Evolutionary conservation across 2,329 filamentous ascomycete genomes (phyloP).

Genomic region (Diaporthe sp.): DNA sequence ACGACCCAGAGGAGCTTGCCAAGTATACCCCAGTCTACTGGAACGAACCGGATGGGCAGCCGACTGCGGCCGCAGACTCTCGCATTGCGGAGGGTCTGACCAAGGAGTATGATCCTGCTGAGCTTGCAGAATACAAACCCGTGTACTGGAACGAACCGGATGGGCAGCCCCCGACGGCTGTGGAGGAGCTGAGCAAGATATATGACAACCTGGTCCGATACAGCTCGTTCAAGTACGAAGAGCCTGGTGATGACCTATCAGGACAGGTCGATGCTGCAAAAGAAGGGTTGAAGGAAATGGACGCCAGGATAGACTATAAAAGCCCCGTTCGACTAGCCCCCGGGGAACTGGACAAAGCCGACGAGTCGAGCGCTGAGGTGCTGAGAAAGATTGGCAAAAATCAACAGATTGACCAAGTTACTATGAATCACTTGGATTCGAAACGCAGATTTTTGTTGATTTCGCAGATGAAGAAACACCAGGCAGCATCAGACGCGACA

Average conservation of each 20-base stretch:
- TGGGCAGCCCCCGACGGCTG: conserved; percentile 15
- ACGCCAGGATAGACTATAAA: conserved; percentile 43
- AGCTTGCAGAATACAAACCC: conserved; percentile 52
- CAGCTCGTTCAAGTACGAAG: conserved; percentile 43
- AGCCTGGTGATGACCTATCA: conserved; percentile 45
- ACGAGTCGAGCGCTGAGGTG: conserved; percentile 43
- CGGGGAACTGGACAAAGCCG: conserved; percentile 36
- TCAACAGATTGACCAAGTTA: neutral
- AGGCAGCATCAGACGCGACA: conserved; percentile 43
- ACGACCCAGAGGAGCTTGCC: conserved; percentile 49
- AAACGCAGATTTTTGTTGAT: conserved; percentile 43
- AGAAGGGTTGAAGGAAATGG: conserved; percentile 51
- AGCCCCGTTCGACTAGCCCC: neutral
- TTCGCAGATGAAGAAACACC: conserved; percentile 43
- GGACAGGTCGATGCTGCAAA: conserved; percentile 46
- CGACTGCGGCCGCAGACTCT: conserved; percentile 1
- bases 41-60: conserved; percentile 39
- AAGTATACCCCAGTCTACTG: conserved; percentile 47
- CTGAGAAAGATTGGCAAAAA: conserved; percentile 34
- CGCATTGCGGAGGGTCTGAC: conserved; percentile 22
- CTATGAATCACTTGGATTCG: neutral
- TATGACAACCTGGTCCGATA: conserved; percentile 49
- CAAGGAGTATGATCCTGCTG: conserved; percentile 46
- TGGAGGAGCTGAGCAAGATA: conserved; percentile 42
- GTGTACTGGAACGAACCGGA: conserved; percentile 39